These are phyloP conservation scores for Logfia minima DNA, from an alignment of 129 eudicot species.

Conservation along the genomic window DNA sequence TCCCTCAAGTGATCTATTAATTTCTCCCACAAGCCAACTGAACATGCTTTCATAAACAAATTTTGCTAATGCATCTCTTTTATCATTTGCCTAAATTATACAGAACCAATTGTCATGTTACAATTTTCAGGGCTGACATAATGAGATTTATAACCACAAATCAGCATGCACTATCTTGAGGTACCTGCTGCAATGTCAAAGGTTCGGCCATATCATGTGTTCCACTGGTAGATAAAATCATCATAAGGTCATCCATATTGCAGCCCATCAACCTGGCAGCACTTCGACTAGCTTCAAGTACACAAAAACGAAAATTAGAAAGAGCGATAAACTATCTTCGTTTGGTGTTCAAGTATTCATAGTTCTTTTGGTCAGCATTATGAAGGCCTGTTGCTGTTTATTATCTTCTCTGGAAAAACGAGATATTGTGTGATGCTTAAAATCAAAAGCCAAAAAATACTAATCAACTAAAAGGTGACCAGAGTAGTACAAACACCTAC, in stretches of 20 bases:
- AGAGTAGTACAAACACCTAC: neutral
- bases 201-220: constrained; percentile 47
- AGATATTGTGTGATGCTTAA: neutral
- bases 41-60: constrained; percentile 83
- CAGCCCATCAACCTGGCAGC: constrained; percentile 83
- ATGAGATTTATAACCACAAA: neutral
- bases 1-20: constrained; percentile 62
- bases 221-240: constrained; percentile 54
- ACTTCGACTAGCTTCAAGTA: constrained; percentile 61
- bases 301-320: constrained; percentile 12
- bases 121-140: neutral
- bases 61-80: constrained; percentile 89
- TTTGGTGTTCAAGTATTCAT: too few relatives aligned
- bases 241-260: constrained; percentile 52
- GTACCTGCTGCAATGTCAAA: constrained; percentile 80
- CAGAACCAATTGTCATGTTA: neutral
- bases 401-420: neutral
- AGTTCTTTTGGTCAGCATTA: too few relatives aligned
- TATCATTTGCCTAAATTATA: constrained; percentile 65
- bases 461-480: neutral
- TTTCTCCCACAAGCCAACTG: constrained; percentile 77
- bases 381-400: neutral
- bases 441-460: neutral
- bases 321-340: neutral
- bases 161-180: constrained; percentile 1